Base-by-base conservation (phyloP, 164 flowering plant genomes). In the Nymphaea colorata region DNA sequence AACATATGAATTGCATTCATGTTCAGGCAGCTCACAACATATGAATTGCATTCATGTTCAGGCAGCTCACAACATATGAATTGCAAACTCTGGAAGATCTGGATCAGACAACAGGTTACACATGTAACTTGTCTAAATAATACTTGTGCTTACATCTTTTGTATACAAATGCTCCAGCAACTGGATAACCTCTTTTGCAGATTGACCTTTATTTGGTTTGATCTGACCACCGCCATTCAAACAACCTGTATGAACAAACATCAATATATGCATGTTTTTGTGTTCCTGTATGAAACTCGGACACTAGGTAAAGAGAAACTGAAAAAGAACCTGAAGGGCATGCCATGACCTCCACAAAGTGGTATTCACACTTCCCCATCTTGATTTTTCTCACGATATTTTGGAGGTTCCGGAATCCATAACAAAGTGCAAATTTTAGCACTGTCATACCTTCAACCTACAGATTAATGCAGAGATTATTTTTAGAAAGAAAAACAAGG, bases 141-240 rank as follows among this genome's bases (percentile, higher is more conserved):
- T 6, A 47, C 12, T 7, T 47, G 12, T 44, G 65, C 98, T 83
- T 72, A 90, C 98, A 74, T 89, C 80, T 71, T 92, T 82, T 80
- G 80, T 79, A 72, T 95, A 90, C 4, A 73, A 67, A 41, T 71
- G 62, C 78, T 89, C 96, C 70, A 95, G 76, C 44, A 78, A 71
- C 65, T 86, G 83, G 71, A 90, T 79, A 74, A 89, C 77, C 42
- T 82, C 97, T 76, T 90, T 95, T 5, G 76, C 89, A 53, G 99
- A 84, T 75, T 95, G 97, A 36, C 91, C 94, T 3, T 78, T 81
- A 76, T 81, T 84, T 59, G 90, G 91, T 71, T 92, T 91, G 71
- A 95, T 78, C 75, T 95, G 99, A 70, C 99, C 98, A 17, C 98
- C 98, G 66, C 98, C 99, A 83, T 95, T 95, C 72, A 95, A 80